These are phyloP conservation scores for Hyphopichia buzzinii DNA, from an alignment of 1,139 yeast species.

Conservation along the genomic window DNA sequence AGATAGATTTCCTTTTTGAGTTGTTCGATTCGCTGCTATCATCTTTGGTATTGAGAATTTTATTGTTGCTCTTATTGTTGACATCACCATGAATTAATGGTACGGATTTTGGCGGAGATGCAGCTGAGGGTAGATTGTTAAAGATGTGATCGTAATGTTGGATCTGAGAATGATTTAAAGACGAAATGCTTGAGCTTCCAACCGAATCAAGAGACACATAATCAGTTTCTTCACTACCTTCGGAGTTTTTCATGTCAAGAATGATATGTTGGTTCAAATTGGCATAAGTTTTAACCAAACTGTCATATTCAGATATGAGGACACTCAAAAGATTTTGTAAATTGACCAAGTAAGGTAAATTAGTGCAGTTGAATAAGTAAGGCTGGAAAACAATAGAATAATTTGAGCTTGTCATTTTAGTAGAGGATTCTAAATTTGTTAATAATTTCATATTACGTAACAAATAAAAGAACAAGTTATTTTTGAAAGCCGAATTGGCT, in stretches of 20 bases:
- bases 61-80: not conserved
- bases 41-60: not conserved
- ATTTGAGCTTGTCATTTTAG: constrained; percentile 17
- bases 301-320: constrained; percentile 12
- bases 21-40: not conserved
- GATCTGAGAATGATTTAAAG: constrained; percentile 1
- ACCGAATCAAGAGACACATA: not conserved
- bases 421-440: constrained; percentile 8
- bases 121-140: not conserved
- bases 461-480: constrained; percentile 11
- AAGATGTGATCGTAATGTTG: constrained; percentile 1
- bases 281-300: constrained; percentile 6
- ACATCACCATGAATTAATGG: not conserved
- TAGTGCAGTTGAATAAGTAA: constrained; percentile 13
- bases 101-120: not conserved
- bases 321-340: constrained; percentile 3
- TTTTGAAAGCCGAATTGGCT: constrained; percentile 1
- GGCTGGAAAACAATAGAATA: constrained; percentile 18
- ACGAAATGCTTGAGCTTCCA: not conserved
- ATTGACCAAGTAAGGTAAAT: constrained; percentile 11
- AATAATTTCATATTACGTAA: constrained; percentile 8
- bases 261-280: not conserved
- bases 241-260: not conserved
- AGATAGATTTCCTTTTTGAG: constrained; percentile 8
- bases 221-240: not conserved